A percentile compares a stretch with the other conserved stretches of the same genome.
These are phyloP conservation scores for Myxozyma udenii DNA, from an alignment of 805 yeast genomes.

Conservation along the genomic window DNA sequence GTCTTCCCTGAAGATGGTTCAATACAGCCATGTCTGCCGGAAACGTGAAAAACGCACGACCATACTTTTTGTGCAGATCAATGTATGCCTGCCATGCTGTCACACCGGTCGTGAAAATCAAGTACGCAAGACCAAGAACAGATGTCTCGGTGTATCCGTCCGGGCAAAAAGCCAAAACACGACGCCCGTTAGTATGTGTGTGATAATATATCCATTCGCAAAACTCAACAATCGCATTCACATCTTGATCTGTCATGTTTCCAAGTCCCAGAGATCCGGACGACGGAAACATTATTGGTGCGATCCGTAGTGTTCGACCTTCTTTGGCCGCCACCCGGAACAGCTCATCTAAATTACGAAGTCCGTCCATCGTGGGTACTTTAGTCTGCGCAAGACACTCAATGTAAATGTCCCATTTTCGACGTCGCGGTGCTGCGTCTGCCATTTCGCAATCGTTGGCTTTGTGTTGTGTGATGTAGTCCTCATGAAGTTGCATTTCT, in stretches of 20 bases:
- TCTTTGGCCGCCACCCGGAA: neutral
- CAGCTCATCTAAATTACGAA: neutral
- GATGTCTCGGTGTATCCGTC: conserved; percentile 94
- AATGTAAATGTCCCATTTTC: conserved; percentile 41
- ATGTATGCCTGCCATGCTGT: conserved; percentile 63
- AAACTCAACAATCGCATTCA: conserved; percentile 61
- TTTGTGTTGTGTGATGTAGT: neutral
- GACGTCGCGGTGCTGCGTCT: neutral
- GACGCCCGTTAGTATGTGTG: conserved; percentile 28
- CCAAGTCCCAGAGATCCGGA: conserved; percentile 81
- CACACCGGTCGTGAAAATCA: conserved; percentile 65
- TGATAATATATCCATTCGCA: conserved; percentile 59
- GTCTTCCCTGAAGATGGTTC: conserved; percentile 58
- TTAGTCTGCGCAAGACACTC: conserved; percentile 35
- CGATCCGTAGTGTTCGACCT: neutral
- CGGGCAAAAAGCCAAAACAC: conserved; percentile 65
- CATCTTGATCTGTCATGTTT: conserved; percentile 58
- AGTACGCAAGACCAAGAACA: conserved; percentile 63
- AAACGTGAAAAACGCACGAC: conserved; percentile 82
- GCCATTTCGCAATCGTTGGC: neutral
- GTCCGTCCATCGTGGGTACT: neutral
- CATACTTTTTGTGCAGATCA: conserved; percentile 57
- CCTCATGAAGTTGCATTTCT: conserved; percentile 4
- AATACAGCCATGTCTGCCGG: conserved; percentile 68
- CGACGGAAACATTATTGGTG: conserved; percentile 58